phyloP scores from a whole-genome alignment of 23 red algal genomes.

The Gracilariopsis chorda region DNA sequence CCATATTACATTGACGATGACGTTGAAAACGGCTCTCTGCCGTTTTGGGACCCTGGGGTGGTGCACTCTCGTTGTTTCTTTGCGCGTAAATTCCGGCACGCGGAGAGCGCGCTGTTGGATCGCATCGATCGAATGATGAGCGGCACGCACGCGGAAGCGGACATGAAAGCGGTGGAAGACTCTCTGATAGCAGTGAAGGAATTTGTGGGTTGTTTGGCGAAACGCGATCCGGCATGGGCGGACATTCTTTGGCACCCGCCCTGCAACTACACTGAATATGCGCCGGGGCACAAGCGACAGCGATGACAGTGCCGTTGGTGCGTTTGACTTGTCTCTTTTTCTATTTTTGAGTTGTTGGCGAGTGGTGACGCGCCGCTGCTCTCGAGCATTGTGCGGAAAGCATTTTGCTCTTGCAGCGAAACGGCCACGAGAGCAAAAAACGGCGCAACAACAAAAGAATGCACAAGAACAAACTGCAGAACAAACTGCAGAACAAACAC shows the following conservation, averaged over 20 bases:
- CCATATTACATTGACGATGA: conserved; percentile 58
- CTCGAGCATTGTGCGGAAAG: too few relatives aligned
- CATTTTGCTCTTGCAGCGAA: too few relatives aligned
- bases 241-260: conserved; percentile 16
- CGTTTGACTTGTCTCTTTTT: too few relatives aligned
- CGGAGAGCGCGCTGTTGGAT: conserved; percentile 62
- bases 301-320: too few relatives aligned
- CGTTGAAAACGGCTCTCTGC: not conserved
- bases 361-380: too few relatives aligned
- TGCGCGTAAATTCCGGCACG: conserved; percentile 68
- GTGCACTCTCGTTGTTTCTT: conserved; percentile 44
- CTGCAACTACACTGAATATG: not conserved
- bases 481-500: too few relatives aligned
- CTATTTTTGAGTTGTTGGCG: too few relatives aligned
- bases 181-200: not conserved
- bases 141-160: conserved; percentile 7
- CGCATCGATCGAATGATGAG: conserved; percentile 59
- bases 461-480: too few relatives aligned
- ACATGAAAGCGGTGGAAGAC: conserved; percentile 8
- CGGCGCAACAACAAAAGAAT: too few relatives aligned
- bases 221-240: not conserved
- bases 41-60: conserved; percentile 37
- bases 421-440: too few relatives aligned
- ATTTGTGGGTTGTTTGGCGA: conserved; percentile 7
- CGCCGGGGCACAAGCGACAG: not conserved